These are phyloP conservation scores for Magnaporthiopsis incrustans DNA, from an alignment of 2,329 filamentous ascomycete genomes.

Conservation along the genomic window DNA sequence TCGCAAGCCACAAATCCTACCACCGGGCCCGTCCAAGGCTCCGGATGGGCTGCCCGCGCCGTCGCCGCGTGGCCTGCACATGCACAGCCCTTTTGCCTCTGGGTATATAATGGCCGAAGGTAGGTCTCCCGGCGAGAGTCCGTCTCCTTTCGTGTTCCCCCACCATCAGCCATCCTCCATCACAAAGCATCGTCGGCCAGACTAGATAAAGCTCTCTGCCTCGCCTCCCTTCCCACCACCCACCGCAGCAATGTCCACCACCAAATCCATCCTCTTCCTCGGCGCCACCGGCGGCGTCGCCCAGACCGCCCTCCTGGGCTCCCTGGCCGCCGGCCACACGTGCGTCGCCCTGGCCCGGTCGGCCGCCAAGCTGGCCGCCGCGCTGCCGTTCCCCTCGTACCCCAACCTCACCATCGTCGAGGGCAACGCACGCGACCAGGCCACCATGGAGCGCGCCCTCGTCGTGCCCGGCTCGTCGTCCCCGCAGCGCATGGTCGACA, in stretches of 20 bases:
- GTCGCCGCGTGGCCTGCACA: too few species aligned
- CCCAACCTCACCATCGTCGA: conserved; percentile 33
- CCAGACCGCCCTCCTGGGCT: conserved; percentile 34
- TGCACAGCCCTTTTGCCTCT: too few species aligned
- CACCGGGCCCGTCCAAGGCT: too few species aligned
- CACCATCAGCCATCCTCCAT: not conserved
- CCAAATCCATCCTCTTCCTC: conserved; percentile 28
- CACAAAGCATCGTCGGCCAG: too few species aligned
- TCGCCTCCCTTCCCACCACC: not conserved
- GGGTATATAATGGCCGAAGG: too few species aligned
- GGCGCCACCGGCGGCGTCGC: conserved; percentile 43
- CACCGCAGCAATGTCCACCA: not conserved
- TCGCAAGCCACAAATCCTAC: too few species aligned
- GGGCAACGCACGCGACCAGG: conserved; percentile 38
- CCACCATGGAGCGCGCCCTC: conserved; percentile 29
- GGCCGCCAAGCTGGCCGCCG: conserved; percentile 35
- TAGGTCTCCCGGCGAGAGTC: too few species aligned
- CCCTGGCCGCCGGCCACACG: conserved; percentile 34
- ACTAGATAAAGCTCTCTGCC: not conserved
- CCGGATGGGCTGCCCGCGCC: too few species aligned
- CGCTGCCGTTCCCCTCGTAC: conserved; percentile 20
- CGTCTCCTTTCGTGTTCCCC: not conserved
- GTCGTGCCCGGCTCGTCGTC: conserved; percentile 11
- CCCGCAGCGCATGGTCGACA: conserved; percentile 27
- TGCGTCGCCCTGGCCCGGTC: conserved; percentile 42